These are phyloP conservation scores for Pythium aristosporum DNA, from an alignment of 352 stramenopile species.

Conservation along the genomic window DNA sequence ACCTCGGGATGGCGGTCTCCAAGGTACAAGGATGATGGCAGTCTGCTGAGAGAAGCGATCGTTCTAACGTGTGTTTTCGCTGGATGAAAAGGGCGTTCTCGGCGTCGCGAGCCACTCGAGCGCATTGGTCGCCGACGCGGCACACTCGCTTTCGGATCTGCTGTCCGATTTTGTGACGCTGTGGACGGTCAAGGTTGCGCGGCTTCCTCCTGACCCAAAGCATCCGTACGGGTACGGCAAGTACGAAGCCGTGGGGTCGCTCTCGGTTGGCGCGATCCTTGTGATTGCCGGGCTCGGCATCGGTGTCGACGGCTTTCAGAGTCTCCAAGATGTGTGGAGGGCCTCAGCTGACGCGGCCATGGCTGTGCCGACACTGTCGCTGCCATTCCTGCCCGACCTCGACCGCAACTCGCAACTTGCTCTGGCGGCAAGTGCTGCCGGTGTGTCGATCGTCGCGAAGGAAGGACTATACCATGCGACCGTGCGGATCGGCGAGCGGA, in stretches of 20 bases:
- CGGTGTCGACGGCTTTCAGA: slow-evolving; percentile 69
- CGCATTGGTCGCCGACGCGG: slow-evolving; percentile 94
- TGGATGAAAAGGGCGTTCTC: slow-evolving; percentile 49
- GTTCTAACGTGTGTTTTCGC: too few relatives aligned
- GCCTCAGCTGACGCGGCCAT: slow-evolving; percentile 23
- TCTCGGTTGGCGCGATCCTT: slow-evolving; percentile 85
- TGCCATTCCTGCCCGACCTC: slow-evolving; percentile 61
- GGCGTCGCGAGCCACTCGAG: slow-evolving; percentile 83
- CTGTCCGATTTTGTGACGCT: slow-evolving; percentile 97
- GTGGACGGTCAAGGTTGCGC: slow-evolving; percentile 89
- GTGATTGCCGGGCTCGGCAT: slow-evolving; percentile 72
- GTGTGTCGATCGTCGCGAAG: slow-evolving; percentile 91
- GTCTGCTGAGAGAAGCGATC: not conserved
- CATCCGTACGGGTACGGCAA: slow-evolving; percentile 91
- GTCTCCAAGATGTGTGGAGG: slow-evolving; percentile 65
- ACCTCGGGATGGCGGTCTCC: slow-evolving; percentile 87
- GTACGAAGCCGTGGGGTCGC: slow-evolving; percentile 85
- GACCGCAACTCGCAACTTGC: slow-evolving; percentile 53
- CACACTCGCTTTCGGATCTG: slow-evolving; percentile 95
- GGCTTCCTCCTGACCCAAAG: slow-evolving; percentile 93
- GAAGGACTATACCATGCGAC: slow-evolving; percentile 95
- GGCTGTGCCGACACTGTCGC: slow-evolving; percentile 34
- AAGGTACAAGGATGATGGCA: slow-evolving; percentile 52
- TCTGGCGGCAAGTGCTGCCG: slow-evolving; percentile 83
- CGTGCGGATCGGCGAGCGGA: slow-evolving; percentile 85